Base-by-base conservation (phyloP, 1,139 yeast species). In the Yamadazyma conglobata region DNA sequence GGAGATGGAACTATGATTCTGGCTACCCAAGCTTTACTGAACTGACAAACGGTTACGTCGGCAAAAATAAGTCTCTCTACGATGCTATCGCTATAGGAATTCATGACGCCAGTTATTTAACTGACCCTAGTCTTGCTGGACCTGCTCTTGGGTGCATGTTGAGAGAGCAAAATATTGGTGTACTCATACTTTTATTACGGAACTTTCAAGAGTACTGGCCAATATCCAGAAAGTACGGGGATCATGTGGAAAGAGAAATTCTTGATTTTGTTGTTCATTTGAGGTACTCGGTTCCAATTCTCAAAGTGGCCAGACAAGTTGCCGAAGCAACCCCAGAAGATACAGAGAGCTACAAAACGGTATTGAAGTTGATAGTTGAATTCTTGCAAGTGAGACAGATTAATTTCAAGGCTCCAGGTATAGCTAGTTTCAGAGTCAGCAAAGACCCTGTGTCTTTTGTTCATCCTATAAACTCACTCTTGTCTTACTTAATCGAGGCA, bases 211-310 rank as follows among this genome's bases (percentile, higher is more conserved):
- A 79, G 10, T 72, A 71, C 27, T 73, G 74, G 65, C 61, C 70
- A 14, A 54, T 80, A 22, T 59, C 53, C 31, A 65, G 87, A 37
- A 79, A 79, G 42, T 64, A 64, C 28, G 91, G 88, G 10, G 82
- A 77, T 6, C 91, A 83, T 56, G 84, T 81, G 13, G 73, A 73
- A 33, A 61, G 61, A 30, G 87, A 81, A 46, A 58, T 64, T 23
- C 57, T 60, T 25, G 70, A 69, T 37, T 78, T 64, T 46, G 60
- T 61, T n/a, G 54, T 67, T 5, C 79, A 73, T 45, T 50, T 64
- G 31, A 68, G 66, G 34, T 67, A 64, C 33, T 70, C 77, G 0
- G 56, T 69, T 2, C 69, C 73, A 4, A 47, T 77, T 8, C 61
- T 75, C 28, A 62, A 59, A 11, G 58, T 78, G 5, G 62, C 74